Evolutionary conservation across 768 basidiomycete species (phyloP), one percentile per base, ranked within the genome.

Genomic region (Chalciporus pseudorubinellus): DNA sequence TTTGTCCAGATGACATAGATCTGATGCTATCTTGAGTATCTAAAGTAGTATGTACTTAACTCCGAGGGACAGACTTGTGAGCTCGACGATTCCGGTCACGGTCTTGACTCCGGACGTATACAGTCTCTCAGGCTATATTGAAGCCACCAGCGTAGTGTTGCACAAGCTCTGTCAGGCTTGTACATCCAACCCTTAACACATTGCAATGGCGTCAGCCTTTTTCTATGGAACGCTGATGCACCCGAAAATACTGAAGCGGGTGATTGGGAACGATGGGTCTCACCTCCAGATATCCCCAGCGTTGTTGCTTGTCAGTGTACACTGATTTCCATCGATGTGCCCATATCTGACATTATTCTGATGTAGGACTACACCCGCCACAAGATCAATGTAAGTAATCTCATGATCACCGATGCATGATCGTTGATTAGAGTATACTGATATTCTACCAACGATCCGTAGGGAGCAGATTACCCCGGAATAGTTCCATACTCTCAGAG

Each of bases 191-290:
- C n/a, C n/a, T n/a, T n/a, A n/a, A n/a, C n/a, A 24, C 14, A n/a
- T 16, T 29, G 13, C 48, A 16, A 73, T 74, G 71, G 40, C 65
- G 54, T 70, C 73, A 21, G 85, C 85, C 16, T 95, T 94, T 69
- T 89, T 92, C 73, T 93, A 95, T 68, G 95, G 95, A 12, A 95
- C 91, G 0, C 73, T 98, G 19, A 84, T 95, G 77, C 91, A 94
- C 60, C 92, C 93, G 6, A 80, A 80, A 44, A 87, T 98, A 61
- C 73, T 97, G 34, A 79, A 75, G 51, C 74, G 84, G 18, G 92
- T 97, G 7, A 82, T 97, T 39, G 75, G 76, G 7, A 84, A 89
- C 59, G 73, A 83, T 40, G 89, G 86, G 8, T 59, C 70, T 8
- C 73, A 84, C 55, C 74, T 95, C 3, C 63, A 80, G 46, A 78